These are phyloP conservation scores for Colletotrichum theobromicola DNA, from an alignment of 2,329 filamentous ascomycete species.

Conservation along the genomic window DNA sequence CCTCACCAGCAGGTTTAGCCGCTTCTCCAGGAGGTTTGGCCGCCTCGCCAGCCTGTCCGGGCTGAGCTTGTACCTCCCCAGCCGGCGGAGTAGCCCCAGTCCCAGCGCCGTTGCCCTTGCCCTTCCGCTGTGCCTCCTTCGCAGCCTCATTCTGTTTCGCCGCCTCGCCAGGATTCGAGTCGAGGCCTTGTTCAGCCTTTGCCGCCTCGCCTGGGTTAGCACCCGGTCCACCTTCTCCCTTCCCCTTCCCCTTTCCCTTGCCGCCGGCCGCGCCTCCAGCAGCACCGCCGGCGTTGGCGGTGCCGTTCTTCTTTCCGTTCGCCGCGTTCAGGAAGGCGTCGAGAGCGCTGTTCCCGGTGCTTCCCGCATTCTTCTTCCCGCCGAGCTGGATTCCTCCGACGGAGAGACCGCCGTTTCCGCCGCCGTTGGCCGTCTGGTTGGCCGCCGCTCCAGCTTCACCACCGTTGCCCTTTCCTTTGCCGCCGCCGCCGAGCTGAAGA, in stretches of 20 bases:
- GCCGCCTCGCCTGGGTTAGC: slow-evolving; percentile 2
- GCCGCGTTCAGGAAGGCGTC: slow-evolving; percentile 3
- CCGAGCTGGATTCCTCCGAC: neutral
- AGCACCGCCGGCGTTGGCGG: neutral
- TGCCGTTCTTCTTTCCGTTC: slow-evolving; percentile 5
- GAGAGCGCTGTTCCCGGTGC: slow-evolving; percentile 7
- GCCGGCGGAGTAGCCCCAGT: neutral
- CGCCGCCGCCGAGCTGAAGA: neutral
- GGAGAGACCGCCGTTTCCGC: slow-evolving; percentile 8
- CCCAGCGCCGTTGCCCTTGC: neutral
- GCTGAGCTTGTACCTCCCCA: neutral
- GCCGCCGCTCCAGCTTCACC: neutral
- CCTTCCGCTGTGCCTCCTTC: neutral
- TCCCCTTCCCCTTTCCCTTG: neutral
- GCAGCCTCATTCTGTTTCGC: neutral
- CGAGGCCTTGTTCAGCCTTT: slow-evolving; percentile 2
- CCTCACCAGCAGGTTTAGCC: neutral
- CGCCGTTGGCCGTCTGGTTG: neutral
- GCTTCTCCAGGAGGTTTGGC: neutral
- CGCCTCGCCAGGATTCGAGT: neutral
- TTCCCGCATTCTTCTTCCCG: neutral
- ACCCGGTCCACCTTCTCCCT: neutral
- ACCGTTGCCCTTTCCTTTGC: neutral
- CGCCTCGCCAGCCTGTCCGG: neutral
- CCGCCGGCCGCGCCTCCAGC: neutral